Base-by-base conservation (phyloP, 306 rosid genomes). In the Quillaja saponaria region DNA sequence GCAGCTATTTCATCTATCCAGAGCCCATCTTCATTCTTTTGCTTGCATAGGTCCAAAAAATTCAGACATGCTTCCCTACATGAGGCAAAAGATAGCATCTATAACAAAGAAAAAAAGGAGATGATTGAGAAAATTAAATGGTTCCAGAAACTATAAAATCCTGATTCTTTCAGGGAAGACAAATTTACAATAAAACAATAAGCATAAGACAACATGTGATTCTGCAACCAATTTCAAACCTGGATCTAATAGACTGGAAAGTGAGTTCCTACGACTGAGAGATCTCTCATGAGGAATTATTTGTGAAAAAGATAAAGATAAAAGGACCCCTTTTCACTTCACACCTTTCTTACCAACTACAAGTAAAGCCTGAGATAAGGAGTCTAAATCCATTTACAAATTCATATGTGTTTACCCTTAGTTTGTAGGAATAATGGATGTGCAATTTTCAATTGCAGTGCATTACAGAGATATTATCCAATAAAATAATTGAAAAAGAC, bases 1-100 rank as follows among this genome's bases (percentile, higher is more conserved):
- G 97, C 97, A 37, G 97, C 97, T 61, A 94, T 73, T 76, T 94
- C 99, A 73, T 86, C 97, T 39, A 84, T 82, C 99, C 99, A 94
- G 40, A 76, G 86, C 73, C 87, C 85, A 63, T 94, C 99, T 69
- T 94, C 94, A 17, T 87, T 89, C 99, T 94, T 94, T 74, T 80
- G 88, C 71, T 85, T 94, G 87, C 88, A 89, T 11, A 94, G 77
- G 67, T 87, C 84, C 56, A 89, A 73, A 81, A 94, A 94, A 69
- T 87, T 81, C 38, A 87, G 49, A 82, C 97, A 89, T 4, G 99
- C 99, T 76, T 94, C 95, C 96, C 99, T 94, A 69, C 58, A 78
- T 18, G 40, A 75, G 38, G 14, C 49, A 45, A 69, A 9, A 25
- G 40, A 31, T 58, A 14, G 56, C 65, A 40, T 59, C 64, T 52